Base-by-base conservation (phyloP, 2,329 filamentous ascomycete species). In the Ascochyta viciae-villosae region DNA sequence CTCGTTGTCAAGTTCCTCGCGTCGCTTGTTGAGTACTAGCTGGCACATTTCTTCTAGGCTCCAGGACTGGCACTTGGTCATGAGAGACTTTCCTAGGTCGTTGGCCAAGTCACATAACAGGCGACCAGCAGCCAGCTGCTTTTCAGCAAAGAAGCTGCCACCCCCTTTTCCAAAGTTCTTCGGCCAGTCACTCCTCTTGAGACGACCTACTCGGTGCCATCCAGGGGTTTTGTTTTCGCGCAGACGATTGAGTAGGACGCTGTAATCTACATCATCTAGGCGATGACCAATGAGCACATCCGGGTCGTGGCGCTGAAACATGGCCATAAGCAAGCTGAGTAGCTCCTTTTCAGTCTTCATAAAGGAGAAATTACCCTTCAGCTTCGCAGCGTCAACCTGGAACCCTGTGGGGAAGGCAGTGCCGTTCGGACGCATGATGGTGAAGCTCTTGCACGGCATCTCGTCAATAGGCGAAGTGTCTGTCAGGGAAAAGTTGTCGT, bases 21-120 rank as follows among this genome's bases (percentile, higher is more conserved):
- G 89, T 38, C 82, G 82, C 70, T 89, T 89, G 29, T 87, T 84
- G 5, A 99, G 87, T 64, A 97, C 96, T 15, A 98, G 83, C 61
- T 89, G 91, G 74, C 92, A 96, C 93, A 99, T 99, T 76, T 99
- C 95, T 2, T 94, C 96, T 75, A 99, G 82, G 75, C 90, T 96
- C 95, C 95, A 99, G 3, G 93, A 96, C 76, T 97, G 94, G 75
- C 95, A 99, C 78, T 96, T 96, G 67, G 86, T 88, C 94, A 98
- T 98, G 63, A 92, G 86, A 10, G 94, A 97, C 81, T 97, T 98
- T 75, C 95, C 95, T 71, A 96, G 91, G 66, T 99, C 95, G 74
- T 99, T 99, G 54, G 89, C 92, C 57, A 98, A 82, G 78, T 99
- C 95, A 74, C 95, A 98, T 53, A 98, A 85, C 57, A 99, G 81